Base-by-base conservation (phyloP, 2,329 filamentous ascomycete genomes). In the Escovopsis sp. region DNA sequence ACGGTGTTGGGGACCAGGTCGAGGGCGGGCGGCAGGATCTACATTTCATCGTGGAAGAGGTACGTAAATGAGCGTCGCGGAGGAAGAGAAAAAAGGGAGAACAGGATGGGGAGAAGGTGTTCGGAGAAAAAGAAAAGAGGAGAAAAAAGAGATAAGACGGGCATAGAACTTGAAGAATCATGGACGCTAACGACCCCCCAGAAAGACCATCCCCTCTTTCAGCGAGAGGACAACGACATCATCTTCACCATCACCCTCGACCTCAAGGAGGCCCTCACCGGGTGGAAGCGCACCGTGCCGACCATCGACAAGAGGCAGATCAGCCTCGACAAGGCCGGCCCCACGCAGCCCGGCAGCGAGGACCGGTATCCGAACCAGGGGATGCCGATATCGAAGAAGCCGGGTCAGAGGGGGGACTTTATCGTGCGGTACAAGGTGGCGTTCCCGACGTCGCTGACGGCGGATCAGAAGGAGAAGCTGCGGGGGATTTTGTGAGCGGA, bases 1-100 rank as follows among this genome's bases (percentile, higher is more conserved):
- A 82, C 52, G 86, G 88, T 29, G 87, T 98, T n/a, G 90, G 90
- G 10, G 90, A 98, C 57, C 87, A 96, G 56, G 86, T 94, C 41
- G 90, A 96, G 52, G 90, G 90, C 29, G 88, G 88, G 12, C 83
- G 86, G 39, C 90, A 98, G 57, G 90, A 98, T 58, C 60, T 98
- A 35, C 87, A 94, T 56, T 93, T 98, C 49, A 79, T 98, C 39
- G 73, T 98, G 16, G 80, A 86, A 58, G 88, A 94, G 79, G 85
- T 87, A 72, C 66, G 77, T 9, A 12, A 17, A 5, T 5, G n/a
- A n/a, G n/a, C n/a, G n/a, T n/a, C n/a, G n/a, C n/a, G n/a, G n/a
- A n/a, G n/a, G n/a, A n/a, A n/a, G n/a, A n/a, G n/a, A n/a, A 23
- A 23, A 23, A 10, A 23, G 3, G 21, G 10, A 23, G 21, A 23